Evolutionary conservation across 176 grass and related monocot species (phyloP).

Genomic region (Oryza coarctata): DNA sequence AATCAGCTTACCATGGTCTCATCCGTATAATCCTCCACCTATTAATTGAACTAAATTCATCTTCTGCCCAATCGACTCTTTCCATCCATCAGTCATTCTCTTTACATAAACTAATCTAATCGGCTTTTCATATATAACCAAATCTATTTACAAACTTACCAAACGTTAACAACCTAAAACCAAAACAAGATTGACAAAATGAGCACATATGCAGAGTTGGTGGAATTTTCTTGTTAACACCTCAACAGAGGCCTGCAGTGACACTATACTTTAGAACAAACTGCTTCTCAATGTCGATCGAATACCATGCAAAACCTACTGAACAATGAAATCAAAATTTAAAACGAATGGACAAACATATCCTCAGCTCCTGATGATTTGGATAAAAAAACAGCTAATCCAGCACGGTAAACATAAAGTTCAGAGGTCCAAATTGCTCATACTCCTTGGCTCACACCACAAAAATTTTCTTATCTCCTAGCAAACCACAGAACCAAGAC

Average conservation of each 20-base stretch:
- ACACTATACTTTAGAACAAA: too few species aligned
- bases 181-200: neutral
- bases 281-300: neutral
- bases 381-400: slow-evolving; percentile 3
- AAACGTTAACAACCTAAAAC: too few species aligned
- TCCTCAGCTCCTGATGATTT: slow-evolving; percentile 11
- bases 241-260: too few species aligned
- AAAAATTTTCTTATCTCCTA: slow-evolving; percentile 15
- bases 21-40: too few species aligned
- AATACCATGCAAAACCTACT: neutral
- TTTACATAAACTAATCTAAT: too few species aligned
- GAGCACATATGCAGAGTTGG: too few species aligned
- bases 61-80: too few species aligned
- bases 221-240: neutral
- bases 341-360: neutral
- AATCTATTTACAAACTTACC: too few species aligned
- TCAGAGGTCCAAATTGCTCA: slow-evolving; percentile 7
- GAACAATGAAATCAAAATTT: neutral
- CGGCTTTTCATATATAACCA: too few species aligned
- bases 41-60: too few species aligned
- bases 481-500: slow-evolving; percentile 27
- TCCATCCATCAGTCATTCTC: too few species aligned
- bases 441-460: slow-evolving; percentile 15
- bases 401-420: slow-evolving; percentile 31
- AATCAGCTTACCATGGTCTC: too few species aligned